A percentile compares a stretch with the other conserved stretches of the same genome.
phyloP scores from a whole-genome alignment of 1,284 basidiomycete genomes.

The Prillingera fragicola region DNA sequence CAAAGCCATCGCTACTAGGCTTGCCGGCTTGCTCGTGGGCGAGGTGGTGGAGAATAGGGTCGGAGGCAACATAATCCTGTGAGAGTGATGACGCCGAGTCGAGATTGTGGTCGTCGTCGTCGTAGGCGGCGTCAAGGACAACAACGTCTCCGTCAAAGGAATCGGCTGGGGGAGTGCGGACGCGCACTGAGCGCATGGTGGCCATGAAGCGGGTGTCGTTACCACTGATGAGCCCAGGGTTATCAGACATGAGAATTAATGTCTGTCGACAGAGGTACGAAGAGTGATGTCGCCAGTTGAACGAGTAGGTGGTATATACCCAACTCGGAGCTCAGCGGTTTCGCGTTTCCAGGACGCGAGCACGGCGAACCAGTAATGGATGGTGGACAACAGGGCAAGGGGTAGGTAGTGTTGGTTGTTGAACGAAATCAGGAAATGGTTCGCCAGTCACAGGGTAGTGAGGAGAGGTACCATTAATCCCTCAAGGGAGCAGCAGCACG shows the following conservation, averaged over 20 bases:
- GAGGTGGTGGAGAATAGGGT: constrained; percentile 22
- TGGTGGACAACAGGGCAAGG: background rate
- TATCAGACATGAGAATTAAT: background rate
- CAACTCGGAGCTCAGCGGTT: no score
- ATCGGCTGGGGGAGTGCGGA: background rate
- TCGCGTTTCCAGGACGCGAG: no score
- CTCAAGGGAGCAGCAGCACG: no score
- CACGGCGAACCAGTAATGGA: background rate
- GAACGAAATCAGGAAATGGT: no score
- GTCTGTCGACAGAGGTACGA: background rate
- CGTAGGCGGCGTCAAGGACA: no score
- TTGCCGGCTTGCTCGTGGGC: constrained; percentile 3
- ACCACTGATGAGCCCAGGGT: constrained; percentile 1
- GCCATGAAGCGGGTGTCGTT: background rate
- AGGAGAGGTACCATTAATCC: no score
- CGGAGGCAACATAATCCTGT: constrained; percentile 11
- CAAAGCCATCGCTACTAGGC: no score
- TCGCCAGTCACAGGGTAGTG: no score
- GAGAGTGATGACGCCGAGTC: background rate
- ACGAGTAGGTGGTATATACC: no score
- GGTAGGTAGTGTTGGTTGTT: background rate
- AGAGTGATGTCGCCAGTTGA: no score
- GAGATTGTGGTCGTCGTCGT: no score
- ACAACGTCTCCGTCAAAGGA: background rate
- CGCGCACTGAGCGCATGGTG: no score